Evolutionary conservation across 1,284 basidiomycete genomes (phyloP), one percentile per base, ranked within the genome.

Genomic region (Uromyces viciae-fabae): DNA sequence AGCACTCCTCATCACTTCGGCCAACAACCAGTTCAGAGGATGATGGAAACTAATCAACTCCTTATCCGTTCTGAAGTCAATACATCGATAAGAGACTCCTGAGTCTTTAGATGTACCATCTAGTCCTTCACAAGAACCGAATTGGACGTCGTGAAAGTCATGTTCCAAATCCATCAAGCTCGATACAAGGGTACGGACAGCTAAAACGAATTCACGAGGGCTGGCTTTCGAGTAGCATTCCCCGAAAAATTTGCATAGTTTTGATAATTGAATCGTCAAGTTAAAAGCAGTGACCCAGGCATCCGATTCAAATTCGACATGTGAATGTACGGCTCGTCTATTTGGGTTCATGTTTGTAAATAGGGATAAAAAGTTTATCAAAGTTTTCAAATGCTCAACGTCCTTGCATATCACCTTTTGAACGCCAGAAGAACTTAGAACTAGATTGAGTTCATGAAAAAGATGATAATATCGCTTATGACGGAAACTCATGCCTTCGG

Each of bases 221-320:
- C 86, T 88, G 11, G 90, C 89, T 77, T 88, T 88, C 42, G 89
- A 87, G 85, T 91, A 94, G 0, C 92, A 91, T 83, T 93, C 92
- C 9, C 94, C 94, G 82, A 94, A 93, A 4, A 92, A 92, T 84
- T 94, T 93, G 87, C 94, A 93, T 56, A 94, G 90, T 60, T 94
- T 91, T 2, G 93, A 92, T 19, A 98, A 87, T 36, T 94, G 94
- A 8, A 95, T 90, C 7, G 94, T 94, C 40, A 95, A 91, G 84
- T 94, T 94, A 87, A 97, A 97, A 11, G 95, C 92, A 84, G 91
- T 93, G 82, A 95, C 93, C 94, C 94, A 97, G 40, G 92, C 91
- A 83, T 98, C 95, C 43, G 92, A 92, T 86, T 98, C 95, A 86
- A 93, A 98, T 86, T 97, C 94, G 83, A 97, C 91, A 84, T 98